Base-by-base conservation (phyloP, 1,284 basidiomycete genomes). In the Boletus smithii region DNA sequence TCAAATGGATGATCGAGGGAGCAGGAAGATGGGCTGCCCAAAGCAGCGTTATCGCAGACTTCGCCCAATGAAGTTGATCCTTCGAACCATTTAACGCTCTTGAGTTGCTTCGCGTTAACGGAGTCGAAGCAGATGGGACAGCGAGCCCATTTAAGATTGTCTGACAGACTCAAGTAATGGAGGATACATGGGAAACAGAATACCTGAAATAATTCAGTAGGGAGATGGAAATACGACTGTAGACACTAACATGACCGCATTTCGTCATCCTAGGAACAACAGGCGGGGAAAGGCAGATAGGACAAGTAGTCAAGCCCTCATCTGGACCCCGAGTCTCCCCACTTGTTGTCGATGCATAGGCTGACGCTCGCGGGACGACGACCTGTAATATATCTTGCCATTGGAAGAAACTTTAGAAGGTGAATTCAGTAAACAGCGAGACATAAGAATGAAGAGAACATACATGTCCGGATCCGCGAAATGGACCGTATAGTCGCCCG, bases 111-210 rank as follows among this genome's bases (percentile, higher is more conserved):
- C 67, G 91, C 88, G 63, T 89, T 87, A 39, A 99, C 80, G 8
- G 92, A 88, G 70, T 99, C 97, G 63, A 90, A 90, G 67, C 95
- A 99, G 47, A 99, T 94, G 1, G 95, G 97, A 67, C 97, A 99
- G 49, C 86, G 83, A 24, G 85, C 84, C 80, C 88, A 92, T 68
- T 92, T 91, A 53, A 71, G 69, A 48, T 84, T 86, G 44, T 92
- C 83, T 8, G 90, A 90, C 17, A 83, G 81, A 62, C 80, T 86
- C 59, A 98, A 79, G 65, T 95, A 97, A 68, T 97, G 95, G 35
- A 97, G 72, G 44, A 95, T 88, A 69, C 93, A 97, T 8, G 91
- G 87, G 64, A 86, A 93, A 68, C 92, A 94, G 67, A 84, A 95
- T 38, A 91, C 82, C 88, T 91, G 58, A 39, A 30, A 24, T 20